These are phyloP conservation scores for Cryomyces antarcticus DNA, from an alignment of 495 filamentous ascomycete genomes.

Conservation along the genomic window DNA sequence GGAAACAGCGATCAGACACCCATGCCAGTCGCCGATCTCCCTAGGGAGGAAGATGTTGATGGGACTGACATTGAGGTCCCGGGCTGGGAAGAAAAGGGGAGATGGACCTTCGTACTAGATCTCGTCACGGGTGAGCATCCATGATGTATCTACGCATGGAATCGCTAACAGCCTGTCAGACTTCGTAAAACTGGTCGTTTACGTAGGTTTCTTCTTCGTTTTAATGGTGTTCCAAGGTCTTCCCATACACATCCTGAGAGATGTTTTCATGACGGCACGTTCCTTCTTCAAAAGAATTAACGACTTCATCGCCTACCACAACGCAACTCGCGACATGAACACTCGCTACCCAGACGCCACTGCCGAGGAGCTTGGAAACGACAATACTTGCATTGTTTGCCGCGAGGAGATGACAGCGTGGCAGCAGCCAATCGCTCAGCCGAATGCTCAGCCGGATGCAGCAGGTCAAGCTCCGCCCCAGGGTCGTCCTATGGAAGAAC, in stretches of 20 bases:
- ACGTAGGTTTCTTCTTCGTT: slow-evolving; percentile 79
- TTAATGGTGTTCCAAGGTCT: slow-evolving; percentile 84
- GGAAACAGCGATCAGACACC: slow-evolving; percentile 20
- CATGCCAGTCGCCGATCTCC: slow-evolving; percentile 25
- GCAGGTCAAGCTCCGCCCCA: slow-evolving; percentile 8
- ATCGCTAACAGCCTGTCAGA: slow-evolving; percentile 29
- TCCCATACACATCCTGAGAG: slow-evolving; percentile 88
- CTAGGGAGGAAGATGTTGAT: slow-evolving; percentile 60
- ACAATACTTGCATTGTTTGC: slow-evolving; percentile 94
- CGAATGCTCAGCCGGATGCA: slow-evolving; percentile 2
- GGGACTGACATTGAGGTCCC: slow-evolving; percentile 85
- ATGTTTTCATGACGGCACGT: slow-evolving; percentile 79
- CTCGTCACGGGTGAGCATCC: slow-evolving; percentile 46
- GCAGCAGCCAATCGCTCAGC: slow-evolving; percentile 21
- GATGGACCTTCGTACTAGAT: slow-evolving; percentile 81
- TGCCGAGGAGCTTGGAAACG: slow-evolving; percentile 58
- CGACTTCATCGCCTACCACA: slow-evolving; percentile 73
- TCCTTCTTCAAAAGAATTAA: slow-evolving; percentile 75
- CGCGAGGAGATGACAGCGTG: slow-evolving; percentile 83
- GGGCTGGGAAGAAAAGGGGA: slow-evolving; percentile 91
- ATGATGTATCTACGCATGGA: background rate
- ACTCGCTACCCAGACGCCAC: slow-evolving; percentile 81
- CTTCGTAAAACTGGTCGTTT: slow-evolving; percentile 74
- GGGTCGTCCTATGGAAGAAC: slow-evolving; percentile 38
- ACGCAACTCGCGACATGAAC: slow-evolving; percentile 82